phyloP scores from a whole-genome alignment of 202 grass and related monocot genomes.

The Bolboschoenoplectus hybrid region DNA sequence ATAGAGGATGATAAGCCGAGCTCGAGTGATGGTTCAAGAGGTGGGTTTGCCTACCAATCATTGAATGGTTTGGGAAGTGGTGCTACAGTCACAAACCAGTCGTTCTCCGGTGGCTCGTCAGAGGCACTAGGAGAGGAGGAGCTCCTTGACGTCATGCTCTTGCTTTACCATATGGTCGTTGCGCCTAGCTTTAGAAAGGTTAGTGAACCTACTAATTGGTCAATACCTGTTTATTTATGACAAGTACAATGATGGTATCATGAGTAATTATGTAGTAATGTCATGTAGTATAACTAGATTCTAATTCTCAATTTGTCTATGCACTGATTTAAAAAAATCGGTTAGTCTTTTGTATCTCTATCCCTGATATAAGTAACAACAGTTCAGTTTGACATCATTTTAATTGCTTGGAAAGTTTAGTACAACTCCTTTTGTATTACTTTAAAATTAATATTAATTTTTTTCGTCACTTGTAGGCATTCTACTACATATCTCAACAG shows the following conservation, averaged over 20 bases:
- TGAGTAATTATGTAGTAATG: background rate
- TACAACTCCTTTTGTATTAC: background rate
- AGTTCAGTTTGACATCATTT: background rate
- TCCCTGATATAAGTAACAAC: background rate
- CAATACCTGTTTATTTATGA: constrained; percentile 1
- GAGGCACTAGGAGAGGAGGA: constrained; percentile 75
- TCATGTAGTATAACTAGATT: constrained; percentile 7
- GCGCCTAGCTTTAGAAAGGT: constrained; percentile 84
- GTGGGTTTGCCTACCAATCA: constrained; percentile 60
- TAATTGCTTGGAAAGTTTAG: background rate
- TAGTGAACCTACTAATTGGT: constrained; percentile 45
- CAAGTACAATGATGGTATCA: background rate
- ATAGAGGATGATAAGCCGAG: constrained; percentile 63
- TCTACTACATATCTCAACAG: constrained; percentile 84
- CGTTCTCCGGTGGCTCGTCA: constrained; percentile 52
- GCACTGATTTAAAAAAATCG: background rate
- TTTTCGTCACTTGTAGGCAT: constrained; percentile 53
- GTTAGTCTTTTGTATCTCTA: background rate
- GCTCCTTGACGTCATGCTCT: constrained; percentile 76
- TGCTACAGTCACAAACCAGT: constrained; percentile 42
- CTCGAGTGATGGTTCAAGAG: constrained; percentile 59
- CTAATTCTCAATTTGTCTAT: background rate
- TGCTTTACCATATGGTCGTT: constrained; percentile 80
- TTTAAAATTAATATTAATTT: constrained; percentile 1
- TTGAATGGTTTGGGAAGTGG: constrained; percentile 53